A percentile compares a stretch with the other conserved stretches of the same genome.
Conservation (phyloP, 108 stramenopile species). For the Chaetoceros tenuissimus region DNA sequence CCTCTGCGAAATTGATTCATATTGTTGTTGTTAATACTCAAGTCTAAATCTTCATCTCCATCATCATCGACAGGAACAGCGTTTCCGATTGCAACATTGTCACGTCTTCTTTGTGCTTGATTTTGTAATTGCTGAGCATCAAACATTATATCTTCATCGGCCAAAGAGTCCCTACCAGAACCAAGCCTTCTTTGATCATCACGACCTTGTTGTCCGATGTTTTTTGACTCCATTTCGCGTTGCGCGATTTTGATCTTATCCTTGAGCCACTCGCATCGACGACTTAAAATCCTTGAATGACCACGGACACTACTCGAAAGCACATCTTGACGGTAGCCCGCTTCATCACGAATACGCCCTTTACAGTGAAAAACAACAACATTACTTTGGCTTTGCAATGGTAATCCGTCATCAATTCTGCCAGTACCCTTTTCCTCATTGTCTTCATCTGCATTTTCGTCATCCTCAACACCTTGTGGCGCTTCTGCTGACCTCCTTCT, state of each 20-base stretch:
- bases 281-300: constrained; percentile 46
- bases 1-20: constrained; percentile 6
- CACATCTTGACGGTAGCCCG: constrained; percentile 57
- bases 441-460: no score
- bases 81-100: constrained; percentile 4
- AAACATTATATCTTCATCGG: not conserved
- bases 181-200: not conserved
- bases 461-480: no score
- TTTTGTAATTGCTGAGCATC: constrained; percentile 10
- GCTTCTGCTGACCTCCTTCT: no score
- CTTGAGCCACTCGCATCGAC: constrained; percentile 65
- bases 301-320: constrained; percentile 43
- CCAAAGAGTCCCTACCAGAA: constrained; percentile 1
- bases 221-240: constrained; percentile 19
- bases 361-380: constrained; percentile 68
- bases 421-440: no score
- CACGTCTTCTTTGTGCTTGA: constrained; percentile 18
- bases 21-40: constrained; percentile 1
- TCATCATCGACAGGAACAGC: constrained; percentile 48
- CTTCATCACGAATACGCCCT: constrained; percentile 56
- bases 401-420: no score
- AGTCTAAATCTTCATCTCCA: constrained; percentile 27
- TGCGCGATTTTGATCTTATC: constrained; percentile 38
- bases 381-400: constrained; percentile 13
- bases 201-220: constrained; percentile 4